Conservation (phyloP, 1,139 yeast species). For the Barnettozyma hawaiiensis region DNA sequence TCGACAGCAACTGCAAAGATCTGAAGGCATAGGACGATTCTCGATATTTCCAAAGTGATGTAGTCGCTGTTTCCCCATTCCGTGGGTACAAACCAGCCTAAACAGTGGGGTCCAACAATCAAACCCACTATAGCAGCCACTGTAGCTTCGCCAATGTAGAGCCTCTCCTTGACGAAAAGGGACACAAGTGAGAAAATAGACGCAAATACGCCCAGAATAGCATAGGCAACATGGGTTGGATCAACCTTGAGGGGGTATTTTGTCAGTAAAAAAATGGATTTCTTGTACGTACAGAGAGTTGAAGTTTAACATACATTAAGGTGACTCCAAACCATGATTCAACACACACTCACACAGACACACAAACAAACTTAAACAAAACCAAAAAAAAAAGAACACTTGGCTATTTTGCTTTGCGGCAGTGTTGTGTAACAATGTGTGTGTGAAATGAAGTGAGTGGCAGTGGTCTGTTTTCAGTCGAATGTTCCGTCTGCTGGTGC, state of each 20-base stretch:
- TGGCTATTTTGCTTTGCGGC: no score
- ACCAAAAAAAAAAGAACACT: no score
- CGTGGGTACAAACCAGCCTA: constrained; percentile 82
- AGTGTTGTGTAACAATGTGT: no score
- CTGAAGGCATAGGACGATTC: constrained; percentile 86
- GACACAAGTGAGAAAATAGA: constrained; percentile 86
- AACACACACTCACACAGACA: neutral
- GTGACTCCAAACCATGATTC: constrained; percentile 9
- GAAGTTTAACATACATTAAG: constrained; percentile 6
- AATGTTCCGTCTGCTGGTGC: no score
- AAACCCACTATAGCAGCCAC: constrained; percentile 90
- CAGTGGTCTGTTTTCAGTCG: no score
- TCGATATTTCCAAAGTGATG: constrained; percentile 81
- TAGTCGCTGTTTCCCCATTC: constrained; percentile 89
- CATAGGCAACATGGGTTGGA: constrained; percentile 83
- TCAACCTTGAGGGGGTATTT: constrained; percentile 34
- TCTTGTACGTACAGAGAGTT: neutral
- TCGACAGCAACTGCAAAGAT: constrained; percentile 98
- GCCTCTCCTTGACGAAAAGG: constrained; percentile 78
- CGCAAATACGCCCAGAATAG: constrained; percentile 86
- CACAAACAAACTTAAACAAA: neutral
- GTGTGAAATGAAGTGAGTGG: no score
- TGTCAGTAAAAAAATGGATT: neutral
- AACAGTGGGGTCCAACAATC: constrained; percentile 89
- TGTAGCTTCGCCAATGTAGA: constrained; percentile 93